These are phyloP conservation scores for Backusella mclennaniae DNA, from an alignment of 192 early-diverging fungal species.

Conservation along the genomic window DNA sequence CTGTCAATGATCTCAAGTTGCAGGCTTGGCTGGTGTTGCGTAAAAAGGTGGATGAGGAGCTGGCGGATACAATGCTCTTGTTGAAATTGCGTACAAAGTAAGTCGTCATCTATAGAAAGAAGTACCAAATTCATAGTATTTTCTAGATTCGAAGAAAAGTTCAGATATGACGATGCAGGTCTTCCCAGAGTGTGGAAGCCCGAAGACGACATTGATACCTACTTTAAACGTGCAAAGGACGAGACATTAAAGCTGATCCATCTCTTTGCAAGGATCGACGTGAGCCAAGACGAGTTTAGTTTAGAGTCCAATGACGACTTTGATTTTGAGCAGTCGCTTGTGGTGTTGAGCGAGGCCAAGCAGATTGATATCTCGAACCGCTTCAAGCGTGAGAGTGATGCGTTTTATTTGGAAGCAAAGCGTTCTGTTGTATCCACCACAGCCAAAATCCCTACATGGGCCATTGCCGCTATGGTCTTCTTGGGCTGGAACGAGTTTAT, in stretches of 20 bases:
- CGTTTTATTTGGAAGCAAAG: slow-evolving; percentile 94
- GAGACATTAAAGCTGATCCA: slow-evolving; percentile 65
- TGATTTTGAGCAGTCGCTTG: slow-evolving; percentile 61
- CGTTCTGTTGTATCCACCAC: slow-evolving; percentile 88
- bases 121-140: neutral
- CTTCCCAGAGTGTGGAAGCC: slow-evolving; percentile 95
- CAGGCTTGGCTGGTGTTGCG: slow-evolving; percentile 76
- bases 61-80: slow-evolving; percentile 80
- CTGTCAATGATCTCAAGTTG: slow-evolving; percentile 54
- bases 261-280: slow-evolving; percentile 74
- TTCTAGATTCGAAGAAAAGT: slow-evolving; percentile 80
- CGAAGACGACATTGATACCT: slow-evolving; percentile 90
- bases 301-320: slow-evolving; percentile 49
- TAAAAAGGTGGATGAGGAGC: slow-evolving; percentile 76
- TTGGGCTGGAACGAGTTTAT: slow-evolving; percentile 98
- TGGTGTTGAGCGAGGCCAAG: slow-evolving; percentile 57
- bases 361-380: slow-evolving; percentile 71
- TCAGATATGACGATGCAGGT: slow-evolving; percentile 92
- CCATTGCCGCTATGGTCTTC: slow-evolving; percentile 70
- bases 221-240: slow-evolving; percentile 74
- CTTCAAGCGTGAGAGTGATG: slow-evolving; percentile 90
- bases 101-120: neutral
- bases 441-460: slow-evolving; percentile 85
- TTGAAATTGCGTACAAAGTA: slow-evolving; percentile 67
- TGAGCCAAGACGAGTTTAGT: slow-evolving; percentile 32